A percentile compares a stretch with the other conserved stretches of the same genome.
Conservation (phyloP, 2,329 filamentous ascomycete genomes). For the Pyricularia grisea region DNA sequence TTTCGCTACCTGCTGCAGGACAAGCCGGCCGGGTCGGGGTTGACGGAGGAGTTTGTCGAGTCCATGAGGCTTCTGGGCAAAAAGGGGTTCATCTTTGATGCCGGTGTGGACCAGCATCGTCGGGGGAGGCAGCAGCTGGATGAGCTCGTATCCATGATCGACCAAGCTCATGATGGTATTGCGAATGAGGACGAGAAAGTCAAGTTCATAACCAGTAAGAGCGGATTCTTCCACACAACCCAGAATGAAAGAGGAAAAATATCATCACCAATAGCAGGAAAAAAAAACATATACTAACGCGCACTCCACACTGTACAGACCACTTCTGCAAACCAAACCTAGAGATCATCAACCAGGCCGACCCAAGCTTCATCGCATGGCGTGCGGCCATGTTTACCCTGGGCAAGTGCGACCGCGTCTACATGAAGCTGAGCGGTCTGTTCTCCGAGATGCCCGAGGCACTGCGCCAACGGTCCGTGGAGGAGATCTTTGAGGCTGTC, state of each 20-base stretch:
- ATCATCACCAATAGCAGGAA: background rate
- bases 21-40: conserved; percentile 56
- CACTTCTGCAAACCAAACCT: conserved; percentile 87
- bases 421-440: conserved; percentile 84
- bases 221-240: background rate
- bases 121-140: conserved; percentile 66
- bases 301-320: conserved; percentile 37
- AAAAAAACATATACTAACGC: background rate
- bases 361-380: conserved; percentile 59
- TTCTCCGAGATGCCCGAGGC: conserved; percentile 67
- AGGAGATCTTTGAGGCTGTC: conserved; percentile 53
- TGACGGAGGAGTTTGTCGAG: conserved; percentile 55
- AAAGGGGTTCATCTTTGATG: conserved; percentile 63
- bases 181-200: conserved; percentile 50
- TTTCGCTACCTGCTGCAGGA: conserved; percentile 80
- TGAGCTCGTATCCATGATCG: conserved; percentile 62
- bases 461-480: conserved; percentile 35
- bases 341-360: conserved; percentile 46
- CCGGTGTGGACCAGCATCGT: conserved; percentile 74
- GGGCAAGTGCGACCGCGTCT: conserved; percentile 55
- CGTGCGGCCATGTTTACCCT: conserved; percentile 58
- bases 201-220: conserved; percentile 61
- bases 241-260: background rate
- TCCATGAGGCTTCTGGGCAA: conserved; percentile 55
- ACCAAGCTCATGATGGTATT: conserved; percentile 53